Base-by-base conservation (phyloP, 768 basidiomycete species). In the Goffeauzyma gilvescens region DNA sequence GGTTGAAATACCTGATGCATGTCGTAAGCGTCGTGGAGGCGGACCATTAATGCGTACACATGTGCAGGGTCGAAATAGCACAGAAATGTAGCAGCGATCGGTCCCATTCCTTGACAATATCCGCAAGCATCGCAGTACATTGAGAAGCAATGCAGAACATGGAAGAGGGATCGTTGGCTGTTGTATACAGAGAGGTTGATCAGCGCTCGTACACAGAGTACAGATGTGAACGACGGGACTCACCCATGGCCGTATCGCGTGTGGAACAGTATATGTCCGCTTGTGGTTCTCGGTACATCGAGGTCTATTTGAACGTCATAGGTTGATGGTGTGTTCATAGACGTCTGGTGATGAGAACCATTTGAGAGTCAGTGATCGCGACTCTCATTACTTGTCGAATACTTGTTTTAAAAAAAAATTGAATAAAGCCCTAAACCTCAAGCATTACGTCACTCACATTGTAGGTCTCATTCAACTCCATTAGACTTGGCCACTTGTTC, bases 81-180 rank as follows among this genome's bases (percentile, higher is more conserved):
- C 10, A 95, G 72, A 17, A 98, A 71, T 1, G 87, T 95, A 1
- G 89, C 82, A 0, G 90, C 85, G 44, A 98, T 82, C 5, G 90
- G 83, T 2, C 93, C 89, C 93, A 98, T 98, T 47, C 93, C 93
- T 66, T 98, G 93, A 30, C 89, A 87, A 60, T 98, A 98, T 13
- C 90, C 90, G 49, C 93, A 96, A 9, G 72, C 68, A 14, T 68
- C 62, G 64, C 90, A 95, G n/a, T 70, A 69, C 15, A 89, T 69
- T 1, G 86, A 89, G 60, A 93, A 87, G 38, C 75, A 75, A 62
- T 96, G 93, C 21, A 96, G 71, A 44, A 93, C 85, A 59, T 85
- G 86, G 65, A 96, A 96, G 9, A 98, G 69, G 4, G 83, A 81
- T 9, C 90, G 78, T 73, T 98, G 90, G 6, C 86, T 86, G 54